Percentiles rank a stretch among this genome's conserved stretches.
Conservation (phyloP, 768 basidiomycete species). For the Kwoniella dejecticola region DNA sequence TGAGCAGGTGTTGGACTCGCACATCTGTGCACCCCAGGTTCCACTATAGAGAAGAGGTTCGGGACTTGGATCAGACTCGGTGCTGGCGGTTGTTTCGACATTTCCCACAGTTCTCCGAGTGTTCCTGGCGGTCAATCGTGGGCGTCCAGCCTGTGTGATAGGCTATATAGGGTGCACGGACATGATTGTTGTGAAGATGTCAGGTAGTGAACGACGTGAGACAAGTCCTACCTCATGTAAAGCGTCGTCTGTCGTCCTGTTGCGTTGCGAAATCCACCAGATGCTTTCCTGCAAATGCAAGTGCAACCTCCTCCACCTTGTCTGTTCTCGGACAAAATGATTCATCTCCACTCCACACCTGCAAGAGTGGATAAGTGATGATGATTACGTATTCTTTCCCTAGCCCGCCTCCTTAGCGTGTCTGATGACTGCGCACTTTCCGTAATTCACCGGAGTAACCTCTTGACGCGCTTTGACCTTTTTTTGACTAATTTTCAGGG, state of each 20-base stretch:
- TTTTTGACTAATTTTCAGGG: not conserved
- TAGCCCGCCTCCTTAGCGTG: not conserved
- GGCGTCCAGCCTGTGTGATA: slow-evolving; percentile 1
- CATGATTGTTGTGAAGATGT: not conserved
- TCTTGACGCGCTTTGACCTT: not conserved
- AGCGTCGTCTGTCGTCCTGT: too few species aligned
- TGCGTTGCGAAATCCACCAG: too few species aligned
- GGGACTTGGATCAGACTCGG: slow-evolving; percentile 46
- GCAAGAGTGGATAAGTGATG: not conserved
- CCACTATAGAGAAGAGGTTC: slow-evolving; percentile 45
- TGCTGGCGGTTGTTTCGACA: slow-evolving; percentile 22
- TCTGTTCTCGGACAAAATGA: not conserved
- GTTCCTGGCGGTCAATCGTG: not conserved
- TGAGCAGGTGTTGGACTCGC: slow-evolving; percentile 47
- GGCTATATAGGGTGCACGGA: slow-evolving; percentile 2
- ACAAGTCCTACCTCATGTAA: too few species aligned
- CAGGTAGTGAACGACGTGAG: too few species aligned
- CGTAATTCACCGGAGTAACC: too few species aligned
- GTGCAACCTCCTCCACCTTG: not conserved
- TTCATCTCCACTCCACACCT: not conserved
- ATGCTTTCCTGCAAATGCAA: too few species aligned
- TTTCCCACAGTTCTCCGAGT: not conserved
- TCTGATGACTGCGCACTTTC: not conserved
- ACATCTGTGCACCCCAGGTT: slow-evolving; percentile 48
- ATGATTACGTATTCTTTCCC: not conserved